Evolutionary conservation across 768 basidiomycete genomes (phyloP).

Genomic region (Boletus rubropictus): DNA sequence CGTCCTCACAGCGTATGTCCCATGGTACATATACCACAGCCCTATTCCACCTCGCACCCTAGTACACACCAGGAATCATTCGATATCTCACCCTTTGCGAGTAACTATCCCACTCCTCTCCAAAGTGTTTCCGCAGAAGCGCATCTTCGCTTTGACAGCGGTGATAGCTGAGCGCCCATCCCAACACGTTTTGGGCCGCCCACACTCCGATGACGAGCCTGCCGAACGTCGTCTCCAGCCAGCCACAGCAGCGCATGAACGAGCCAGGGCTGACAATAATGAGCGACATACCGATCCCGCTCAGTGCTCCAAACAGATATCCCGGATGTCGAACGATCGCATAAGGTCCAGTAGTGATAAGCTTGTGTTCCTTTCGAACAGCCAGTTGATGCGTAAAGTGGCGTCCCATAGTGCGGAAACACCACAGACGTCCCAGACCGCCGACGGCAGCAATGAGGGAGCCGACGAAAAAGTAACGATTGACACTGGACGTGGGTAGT

Average conservation of each 20-base stretch:
- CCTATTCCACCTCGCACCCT: not conserved
- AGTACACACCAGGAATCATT: constrained; percentile 27
- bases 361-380: constrained; percentile 25
- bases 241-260: constrained; percentile 21
- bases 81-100: constrained; percentile 21
- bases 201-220: constrained; percentile 23
- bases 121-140: constrained; percentile 19
- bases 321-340: constrained; percentile 33
- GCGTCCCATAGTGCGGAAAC: constrained; percentile 29
- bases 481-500: constrained; percentile 19
- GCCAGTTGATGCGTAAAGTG: constrained; percentile 34
- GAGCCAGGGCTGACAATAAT: constrained; percentile 30
- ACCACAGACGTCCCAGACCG: constrained; percentile 32
- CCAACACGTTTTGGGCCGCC: constrained; percentile 23
- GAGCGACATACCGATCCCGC: constrained; percentile 28
- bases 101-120: constrained; percentile 23
- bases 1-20: too few relatives aligned
- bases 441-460: constrained; percentile 26
- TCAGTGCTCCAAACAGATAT: constrained; percentile 25
- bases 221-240: constrained; percentile 21
- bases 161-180: constrained; percentile 25
- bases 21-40: not conserved
- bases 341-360: constrained; percentile 34
- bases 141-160: constrained; percentile 26
- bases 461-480: constrained; percentile 28